Evolutionary conservation across 345 rosid genomes (phyloP).

Genomic region (Brassica cretica): DNA sequence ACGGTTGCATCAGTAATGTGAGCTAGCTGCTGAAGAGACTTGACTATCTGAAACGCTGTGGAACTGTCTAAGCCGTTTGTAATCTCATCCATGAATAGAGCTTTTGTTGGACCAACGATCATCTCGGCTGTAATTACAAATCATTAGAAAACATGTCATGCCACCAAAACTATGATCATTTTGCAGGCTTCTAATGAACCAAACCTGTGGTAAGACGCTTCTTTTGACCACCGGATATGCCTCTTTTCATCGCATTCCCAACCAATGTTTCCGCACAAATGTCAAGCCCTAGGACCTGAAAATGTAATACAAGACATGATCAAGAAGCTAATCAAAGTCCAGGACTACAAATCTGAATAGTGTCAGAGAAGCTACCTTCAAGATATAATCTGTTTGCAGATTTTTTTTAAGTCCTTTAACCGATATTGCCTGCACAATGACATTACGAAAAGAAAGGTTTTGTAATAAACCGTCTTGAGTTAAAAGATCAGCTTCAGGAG

Average conservation of each 20-base stretch:
- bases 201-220: conserved; percentile 68
- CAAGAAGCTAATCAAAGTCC: neutral
- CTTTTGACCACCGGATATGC: conserved; percentile 86
- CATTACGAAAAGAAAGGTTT: neutral
- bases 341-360: neutral
- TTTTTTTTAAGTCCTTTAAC: conserved; percentile 60
- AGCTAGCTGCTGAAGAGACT: conserved; percentile 59
- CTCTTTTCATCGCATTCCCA: conserved; percentile 73
- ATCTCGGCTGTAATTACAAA: conserved; percentile 51
- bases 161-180: neutral
- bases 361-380: conserved; percentile 52
- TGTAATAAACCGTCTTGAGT: neutral
- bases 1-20: conserved; percentile 64
- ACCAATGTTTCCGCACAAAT: conserved; percentile 70
- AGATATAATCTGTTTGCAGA: conserved; percentile 73
- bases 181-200: neutral
- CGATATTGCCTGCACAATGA: conserved; percentile 57
- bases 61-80: conserved; percentile 85
- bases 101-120: conserved; percentile 67
- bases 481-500: neutral
- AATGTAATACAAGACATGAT: neutral
- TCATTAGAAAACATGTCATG: conserved; percentile 11
- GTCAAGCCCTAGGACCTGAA: conserved; percentile 73
- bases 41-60: conserved; percentile 75
- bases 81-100: conserved; percentile 68